phyloP scores from a whole-genome alignment of 306 rosid species.

The Ormosia emarginata region DNA sequence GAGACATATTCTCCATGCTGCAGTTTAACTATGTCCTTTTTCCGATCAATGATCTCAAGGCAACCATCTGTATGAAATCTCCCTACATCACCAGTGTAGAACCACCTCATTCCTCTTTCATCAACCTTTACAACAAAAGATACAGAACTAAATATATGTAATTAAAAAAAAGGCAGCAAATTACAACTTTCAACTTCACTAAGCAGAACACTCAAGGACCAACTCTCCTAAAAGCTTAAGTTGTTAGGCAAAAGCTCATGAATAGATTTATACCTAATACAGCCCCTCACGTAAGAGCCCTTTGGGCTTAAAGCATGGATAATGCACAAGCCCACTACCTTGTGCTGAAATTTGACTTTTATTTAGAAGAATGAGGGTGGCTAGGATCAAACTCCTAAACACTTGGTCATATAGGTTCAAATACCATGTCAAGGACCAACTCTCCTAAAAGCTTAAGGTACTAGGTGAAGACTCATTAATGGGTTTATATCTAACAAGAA shows the following conservation, averaged over 20 bases:
- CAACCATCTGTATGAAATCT: constrained; percentile 84
- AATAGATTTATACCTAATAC: background rate
- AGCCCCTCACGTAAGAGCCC: background rate
- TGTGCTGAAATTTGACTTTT: background rate
- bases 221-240: background rate
- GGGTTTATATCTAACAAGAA: constrained; percentile 4
- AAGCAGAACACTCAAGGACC: background rate
- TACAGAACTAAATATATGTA: background rate
- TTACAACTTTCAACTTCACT: constrained; percentile 7
- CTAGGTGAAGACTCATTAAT: background rate
- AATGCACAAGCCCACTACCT: background rate
- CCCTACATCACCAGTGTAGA: constrained; percentile 92
- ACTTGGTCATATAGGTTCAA: background rate
- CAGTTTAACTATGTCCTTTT: constrained; percentile 95
- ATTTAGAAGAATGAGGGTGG: background rate
- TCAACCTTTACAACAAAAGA: constrained; percentile 59
- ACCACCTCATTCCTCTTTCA: constrained; percentile 88
- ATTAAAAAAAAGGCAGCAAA: background rate
- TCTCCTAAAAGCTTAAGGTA: background rate
- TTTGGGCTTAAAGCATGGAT: background rate
- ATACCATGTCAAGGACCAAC: background rate
- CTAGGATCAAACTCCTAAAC: background rate
- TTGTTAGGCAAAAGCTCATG: background rate
- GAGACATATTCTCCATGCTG: constrained; percentile 99
- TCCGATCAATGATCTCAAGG: constrained; percentile 93